These are phyloP conservation scores for Neurospora sp. DNA, from an alignment of 495 filamentous ascomycete genomes.

Conservation along the genomic window DNA sequence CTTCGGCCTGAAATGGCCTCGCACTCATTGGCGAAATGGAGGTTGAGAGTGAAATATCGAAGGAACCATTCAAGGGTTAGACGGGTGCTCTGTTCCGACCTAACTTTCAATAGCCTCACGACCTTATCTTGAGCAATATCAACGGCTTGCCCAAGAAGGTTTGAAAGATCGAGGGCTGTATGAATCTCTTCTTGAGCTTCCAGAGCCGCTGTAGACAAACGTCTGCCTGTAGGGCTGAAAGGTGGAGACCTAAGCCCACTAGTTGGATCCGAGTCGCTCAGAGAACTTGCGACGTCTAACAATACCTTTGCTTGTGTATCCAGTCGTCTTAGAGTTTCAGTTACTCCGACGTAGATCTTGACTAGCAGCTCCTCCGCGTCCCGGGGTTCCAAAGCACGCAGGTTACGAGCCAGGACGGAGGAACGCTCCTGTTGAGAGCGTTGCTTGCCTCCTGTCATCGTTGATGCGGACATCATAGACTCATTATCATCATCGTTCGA, in stretches of 20 bases:
- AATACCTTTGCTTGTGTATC: slow-evolving; percentile 89
- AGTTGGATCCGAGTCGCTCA: slow-evolving; percentile 31
- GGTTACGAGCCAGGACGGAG: slow-evolving; percentile 77
- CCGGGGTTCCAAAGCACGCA: slow-evolving; percentile 70
- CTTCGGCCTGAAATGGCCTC: slow-evolving; percentile 88
- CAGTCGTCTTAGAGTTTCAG: slow-evolving; percentile 75
- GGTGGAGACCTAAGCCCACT: slow-evolving; percentile 36
- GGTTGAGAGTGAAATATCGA: slow-evolving; percentile 86
- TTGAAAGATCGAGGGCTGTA: slow-evolving; percentile 80
- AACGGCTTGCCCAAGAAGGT: slow-evolving; percentile 86
- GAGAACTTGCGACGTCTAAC: slow-evolving; percentile 83
- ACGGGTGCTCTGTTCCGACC: slow-evolving; percentile 69
- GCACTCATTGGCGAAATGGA: slow-evolving; percentile 92
- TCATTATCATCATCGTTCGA: slow-evolving; percentile 90
- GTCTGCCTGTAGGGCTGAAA: slow-evolving; percentile 34
- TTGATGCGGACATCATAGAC: slow-evolving; percentile 79
- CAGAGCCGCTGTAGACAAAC: slow-evolving; percentile 13
- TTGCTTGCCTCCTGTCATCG: slow-evolving; percentile 56
- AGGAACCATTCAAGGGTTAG: slow-evolving; percentile 71
- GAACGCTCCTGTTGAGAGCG: slow-evolving; percentile 81
- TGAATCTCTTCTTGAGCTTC: slow-evolving; percentile 71
- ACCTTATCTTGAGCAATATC: slow-evolving; percentile 90
- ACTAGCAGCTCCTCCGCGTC: slow-evolving; percentile 81
- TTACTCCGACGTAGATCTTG: slow-evolving; percentile 74
- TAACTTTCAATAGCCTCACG: slow-evolving; percentile 80